A percentile compares a stretch with the other conserved stretches of the same genome.
Conservation (phyloP, 1,284 basidiomycete species). For the Gomphus bonarii region DNA sequence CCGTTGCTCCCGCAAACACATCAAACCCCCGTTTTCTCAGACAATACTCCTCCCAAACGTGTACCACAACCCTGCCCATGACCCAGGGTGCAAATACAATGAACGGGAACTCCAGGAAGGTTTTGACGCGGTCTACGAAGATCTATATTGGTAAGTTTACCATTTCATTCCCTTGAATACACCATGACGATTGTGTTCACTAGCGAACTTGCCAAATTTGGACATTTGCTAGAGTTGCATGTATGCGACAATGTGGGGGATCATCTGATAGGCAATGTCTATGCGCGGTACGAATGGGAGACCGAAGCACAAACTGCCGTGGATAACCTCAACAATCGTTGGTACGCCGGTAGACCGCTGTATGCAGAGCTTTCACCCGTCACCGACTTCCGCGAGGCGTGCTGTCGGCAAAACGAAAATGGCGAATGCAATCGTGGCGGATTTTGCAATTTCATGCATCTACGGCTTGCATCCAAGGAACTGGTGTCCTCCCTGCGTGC, state of each 20-base stretch:
- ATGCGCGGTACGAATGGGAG: conserved; percentile 97
- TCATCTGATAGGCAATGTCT: conserved; percentile 97
- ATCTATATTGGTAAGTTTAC: conserved; percentile 60
- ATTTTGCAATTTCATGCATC: conserved; percentile 99
- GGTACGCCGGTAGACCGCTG: conserved; percentile 97
- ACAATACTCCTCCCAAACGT: conserved; percentile 98
- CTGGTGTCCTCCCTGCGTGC: conserved; percentile 71
- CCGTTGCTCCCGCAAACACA: conserved; percentile 94
- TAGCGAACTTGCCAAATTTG: conserved; percentile 85
- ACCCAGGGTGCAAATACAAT: conserved; percentile 79
- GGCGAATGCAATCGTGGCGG: conserved; percentile 94
- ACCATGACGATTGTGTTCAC: not conserved
- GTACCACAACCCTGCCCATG: conserved; percentile 95
- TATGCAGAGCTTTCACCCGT: conserved; percentile 98
- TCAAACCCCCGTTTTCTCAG: conserved; percentile 93
- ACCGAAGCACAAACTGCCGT: conserved; percentile 93
- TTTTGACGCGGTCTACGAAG: conserved; percentile 97
- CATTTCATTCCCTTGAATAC: not conserved
- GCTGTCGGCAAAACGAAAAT: conserved; percentile 96
- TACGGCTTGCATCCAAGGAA: conserved; percentile 76
- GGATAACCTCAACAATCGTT: conserved; percentile 88
- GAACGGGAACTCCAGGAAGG: conserved; percentile 87
- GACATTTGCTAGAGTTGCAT: conserved; percentile 91
- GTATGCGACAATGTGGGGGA: conserved; percentile 99
- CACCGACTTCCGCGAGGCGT: conserved; percentile 98